A percentile compares a stretch with the other conserved stretches of the same genome.
phyloP scores from a whole-genome alignment of 2,329 filamentous ascomycete genomes.

The Microcyclospora pomicola region DNA sequence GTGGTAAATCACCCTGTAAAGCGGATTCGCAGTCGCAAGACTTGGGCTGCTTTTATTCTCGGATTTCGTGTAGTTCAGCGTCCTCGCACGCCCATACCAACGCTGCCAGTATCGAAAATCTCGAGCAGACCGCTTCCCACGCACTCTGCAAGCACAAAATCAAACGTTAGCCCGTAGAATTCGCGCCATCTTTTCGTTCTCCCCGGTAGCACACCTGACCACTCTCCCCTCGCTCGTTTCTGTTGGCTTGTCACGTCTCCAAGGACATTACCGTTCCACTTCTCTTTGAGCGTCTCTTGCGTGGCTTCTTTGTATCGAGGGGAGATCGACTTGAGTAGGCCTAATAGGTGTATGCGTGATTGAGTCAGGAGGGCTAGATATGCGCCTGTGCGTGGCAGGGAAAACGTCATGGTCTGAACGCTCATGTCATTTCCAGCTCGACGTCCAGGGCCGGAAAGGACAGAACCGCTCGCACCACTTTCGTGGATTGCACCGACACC shows the following conservation, averaged over 20 bases:
- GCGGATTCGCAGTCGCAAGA: too few relatives aligned
- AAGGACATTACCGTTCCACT: slow-evolving; percentile 55
- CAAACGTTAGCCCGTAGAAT: slow-evolving; percentile 55
- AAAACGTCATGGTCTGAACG: slow-evolving; percentile 35
- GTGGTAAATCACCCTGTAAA: too few relatives aligned
- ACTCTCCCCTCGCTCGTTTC: slow-evolving; percentile 43
- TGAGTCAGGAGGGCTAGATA: slow-evolving; percentile 52
- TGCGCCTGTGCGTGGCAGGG: slow-evolving; percentile 52
- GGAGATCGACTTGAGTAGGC: slow-evolving; percentile 42
- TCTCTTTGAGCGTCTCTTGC: slow-evolving; percentile 47
- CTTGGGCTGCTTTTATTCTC: too few relatives aligned
- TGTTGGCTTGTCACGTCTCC: slow-evolving; percentile 31
- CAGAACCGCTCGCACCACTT: slow-evolving; percentile 42
- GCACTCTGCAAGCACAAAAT: slow-evolving; percentile 59
- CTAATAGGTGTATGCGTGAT: slow-evolving; percentile 48
- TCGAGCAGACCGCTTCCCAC: slow-evolving; percentile 57
- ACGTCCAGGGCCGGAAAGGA: slow-evolving; percentile 5
- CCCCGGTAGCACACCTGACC: slow-evolving; percentile 43
- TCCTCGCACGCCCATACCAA: slow-evolving; percentile 49
- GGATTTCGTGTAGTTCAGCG: slow-evolving; percentile 6
- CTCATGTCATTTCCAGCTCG: slow-evolving; percentile 6
- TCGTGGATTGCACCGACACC: slow-evolving; percentile 51
- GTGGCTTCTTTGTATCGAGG: slow-evolving; percentile 48
- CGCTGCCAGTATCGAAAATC: slow-evolving; percentile 59
- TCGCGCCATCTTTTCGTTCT: slow-evolving; percentile 56